Evolutionary conservation across 2,329 filamentous ascomycete species (phyloP).

Genomic region (Mariannaea elegans): DNA sequence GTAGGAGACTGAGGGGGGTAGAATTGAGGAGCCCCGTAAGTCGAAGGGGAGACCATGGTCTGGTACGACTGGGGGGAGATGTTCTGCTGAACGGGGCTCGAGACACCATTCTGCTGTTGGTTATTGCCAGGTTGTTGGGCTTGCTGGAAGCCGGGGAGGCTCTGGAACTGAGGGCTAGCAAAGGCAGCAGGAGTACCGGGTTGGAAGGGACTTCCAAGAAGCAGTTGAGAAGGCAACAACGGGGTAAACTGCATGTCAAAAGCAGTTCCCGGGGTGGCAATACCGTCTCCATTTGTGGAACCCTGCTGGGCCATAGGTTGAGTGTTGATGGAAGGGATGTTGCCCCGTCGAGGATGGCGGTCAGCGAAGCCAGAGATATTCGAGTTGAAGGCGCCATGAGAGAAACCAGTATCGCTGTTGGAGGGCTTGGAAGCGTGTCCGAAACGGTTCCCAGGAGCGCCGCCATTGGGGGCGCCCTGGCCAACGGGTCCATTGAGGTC

Average conservation of each 20-base stretch:
- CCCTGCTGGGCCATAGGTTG: conserved; percentile 64
- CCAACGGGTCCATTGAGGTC: conserved; percentile 74
- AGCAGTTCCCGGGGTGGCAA: conserved; percentile 86
- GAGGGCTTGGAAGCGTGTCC: conserved; percentile 83
- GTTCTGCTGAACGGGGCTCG: conserved; percentile 78
- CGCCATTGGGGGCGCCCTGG: conserved; percentile 43
- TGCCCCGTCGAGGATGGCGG: conserved; percentile 82
- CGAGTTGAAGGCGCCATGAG: conserved; percentile 89
- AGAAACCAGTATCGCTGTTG: conserved; percentile 87
- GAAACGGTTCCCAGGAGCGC: conserved; percentile 69
- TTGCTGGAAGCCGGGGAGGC: conserved; percentile 78
- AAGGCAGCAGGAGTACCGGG: conserved; percentile 92
- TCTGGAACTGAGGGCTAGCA: conserved; percentile 90
- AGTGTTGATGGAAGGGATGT: conserved; percentile 94
- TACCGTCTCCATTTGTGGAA: conserved; percentile 69
- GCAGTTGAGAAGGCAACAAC: conserved; percentile 89
- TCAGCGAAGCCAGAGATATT: conserved; percentile 88
- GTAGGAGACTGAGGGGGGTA: conserved; percentile 91
- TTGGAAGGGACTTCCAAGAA: conserved; percentile 96
- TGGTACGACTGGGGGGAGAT: conserved; percentile 88
- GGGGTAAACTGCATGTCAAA: conserved; percentile 99
- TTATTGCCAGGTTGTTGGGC: conserved; percentile 61
- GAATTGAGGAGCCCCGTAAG: conserved; percentile 82
- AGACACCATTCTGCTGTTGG: conserved; percentile 68
- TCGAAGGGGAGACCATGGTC: conserved; percentile 84